These are phyloP conservation scores for Cryomyces antarcticus DNA, from an alignment of 495 filamentous ascomycete genomes.

Conservation along the genomic window DNA sequence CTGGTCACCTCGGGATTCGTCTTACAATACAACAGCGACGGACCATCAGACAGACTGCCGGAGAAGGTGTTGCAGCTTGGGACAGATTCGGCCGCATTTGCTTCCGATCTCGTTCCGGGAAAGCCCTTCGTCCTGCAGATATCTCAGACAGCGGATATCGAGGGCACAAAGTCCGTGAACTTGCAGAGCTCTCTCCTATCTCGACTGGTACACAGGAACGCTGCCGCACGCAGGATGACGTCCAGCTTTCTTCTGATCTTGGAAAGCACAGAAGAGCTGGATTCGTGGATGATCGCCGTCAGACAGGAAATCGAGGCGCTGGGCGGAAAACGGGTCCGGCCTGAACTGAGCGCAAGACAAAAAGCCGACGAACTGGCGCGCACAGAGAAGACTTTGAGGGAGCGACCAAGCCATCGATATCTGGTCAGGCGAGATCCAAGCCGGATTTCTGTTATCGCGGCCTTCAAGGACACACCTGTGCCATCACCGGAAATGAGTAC, in stretches of 20 bases:
- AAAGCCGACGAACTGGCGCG: conserved; percentile 5
- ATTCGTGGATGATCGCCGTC: conserved; percentile 46
- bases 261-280: conserved; percentile 66
- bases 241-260: conserved; percentile 63
- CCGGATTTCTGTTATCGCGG: no score
- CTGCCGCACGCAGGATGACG: conserved; percentile 34
- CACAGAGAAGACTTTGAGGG: conserved; percentile 4
- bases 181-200: conserved; percentile 46
- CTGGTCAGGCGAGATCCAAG: conserved; percentile 1
- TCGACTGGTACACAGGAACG: conserved; percentile 44
- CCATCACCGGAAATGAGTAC: conserved; percentile 1
- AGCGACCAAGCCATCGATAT: conserved; percentile 8
- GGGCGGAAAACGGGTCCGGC: conserved; percentile 16
- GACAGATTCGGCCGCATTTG: conserved; percentile 78
- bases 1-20: conserved; percentile 66
- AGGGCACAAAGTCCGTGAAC: conserved; percentile 26
- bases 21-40: conserved; percentile 71
- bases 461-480: neutral
- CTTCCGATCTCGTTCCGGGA: conserved; percentile 79
- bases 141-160: conserved; percentile 47
- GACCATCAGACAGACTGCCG: conserved; percentile 58
- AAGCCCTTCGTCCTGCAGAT: conserved; percentile 86
- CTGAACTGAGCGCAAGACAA: conserved; percentile 2
- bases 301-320: conserved; percentile 24
- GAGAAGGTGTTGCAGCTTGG: conserved; percentile 74